Evolutionary conservation across 768 basidiomycete genomes (phyloP).

Genomic region (Pleurotus djamor): DNA sequence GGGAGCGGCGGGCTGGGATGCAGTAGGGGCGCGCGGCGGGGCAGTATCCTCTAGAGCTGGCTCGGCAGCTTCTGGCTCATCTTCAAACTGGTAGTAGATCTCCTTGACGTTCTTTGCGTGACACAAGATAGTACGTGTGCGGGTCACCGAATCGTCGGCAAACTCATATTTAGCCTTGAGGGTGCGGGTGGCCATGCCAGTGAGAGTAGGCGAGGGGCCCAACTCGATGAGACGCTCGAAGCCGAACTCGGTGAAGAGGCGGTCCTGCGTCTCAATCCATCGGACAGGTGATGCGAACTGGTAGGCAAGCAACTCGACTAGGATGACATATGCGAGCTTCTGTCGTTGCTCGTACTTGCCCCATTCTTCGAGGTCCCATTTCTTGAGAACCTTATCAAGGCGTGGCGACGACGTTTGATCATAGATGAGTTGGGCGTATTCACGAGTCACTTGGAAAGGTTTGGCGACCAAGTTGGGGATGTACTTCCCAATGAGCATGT

Average conservation of each 20-base stretch:
- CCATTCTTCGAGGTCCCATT: conserved; percentile 94
- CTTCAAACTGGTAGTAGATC: conserved; percentile 97
- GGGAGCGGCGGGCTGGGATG: conserved; percentile 4
- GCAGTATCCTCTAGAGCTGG: conserved; percentile 32
- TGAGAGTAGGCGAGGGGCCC: conserved; percentile 94
- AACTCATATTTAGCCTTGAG: conserved; percentile 93
- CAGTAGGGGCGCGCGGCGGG: no score
- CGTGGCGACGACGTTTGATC: conserved; percentile 96
- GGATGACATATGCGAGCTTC: conserved; percentile 91
- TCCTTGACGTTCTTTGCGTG: conserved; percentile 96
- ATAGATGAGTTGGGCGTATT: conserved; percentile 94
- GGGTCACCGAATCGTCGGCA: conserved; percentile 81
- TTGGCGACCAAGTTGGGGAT: conserved; percentile 95
- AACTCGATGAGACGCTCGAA: conserved; percentile 96
- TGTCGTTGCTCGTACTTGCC: conserved; percentile 78
- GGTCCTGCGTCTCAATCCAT: conserved; percentile 99
- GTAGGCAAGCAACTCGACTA: conserved; percentile 96
- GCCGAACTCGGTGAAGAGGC: conserved; percentile 79
- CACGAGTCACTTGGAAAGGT: conserved; percentile 79
- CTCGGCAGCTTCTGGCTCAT: conserved; percentile 56
- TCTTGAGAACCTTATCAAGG: conserved; percentile 90
- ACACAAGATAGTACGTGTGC: conserved; percentile 80
- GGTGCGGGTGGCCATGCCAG: conserved; percentile 91
- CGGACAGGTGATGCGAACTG: conserved; percentile 98
- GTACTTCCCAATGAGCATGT: conserved; percentile 92